Base-by-base conservation (phyloP, 768 basidiomycete genomes). In the Porphyrellus cyaneotinctus region DNA sequence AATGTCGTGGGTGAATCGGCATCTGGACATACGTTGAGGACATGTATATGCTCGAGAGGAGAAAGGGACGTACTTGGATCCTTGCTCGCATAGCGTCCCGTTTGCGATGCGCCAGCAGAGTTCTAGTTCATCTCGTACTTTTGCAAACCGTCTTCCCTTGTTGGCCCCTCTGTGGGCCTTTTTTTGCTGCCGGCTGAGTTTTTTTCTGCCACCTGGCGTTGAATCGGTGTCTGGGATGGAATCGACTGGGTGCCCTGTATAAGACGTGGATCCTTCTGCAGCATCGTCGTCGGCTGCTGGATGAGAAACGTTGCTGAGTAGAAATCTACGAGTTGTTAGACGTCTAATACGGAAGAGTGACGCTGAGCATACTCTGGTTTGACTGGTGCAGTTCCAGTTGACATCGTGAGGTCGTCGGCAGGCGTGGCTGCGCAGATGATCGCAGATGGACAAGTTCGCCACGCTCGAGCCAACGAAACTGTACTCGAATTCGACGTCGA, bases 51-150 rank as follows among this genome's bases (percentile, higher is more conserved):
- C 1, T 17, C 13, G 30, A 51, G 9, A 26, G 7, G 30, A 23
- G 20, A 9, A 23, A 0, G n/a, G 14, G 23, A 24, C 82, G 59
- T 58, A 87, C 83, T 83, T 75, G 47, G 75, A 70, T 18, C 88
- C 88, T 58, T 82, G 82, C 56, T 88, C 84, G 63, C 94, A 97
- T 9, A 73, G 60, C 31, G 75, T 72, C 0, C 86, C 88, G 47
- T 76, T 81, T 3, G 91, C 93, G 47, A 92, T 71, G 47, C 77
- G 80, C 80, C 85, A 88, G 70, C 95, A 97, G 24, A 97, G 72
- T 31, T 91, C 85, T 3, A 91, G 70, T 39, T 88, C 87, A 62
- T 95, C 94, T 48, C 81, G 76, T 17, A 88, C 75, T 64, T 87
- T 87, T 17, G 78, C 83, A 68, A 92, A 94, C 14, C 83, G 78